Evolutionary conservation across 2,329 filamentous ascomycete genomes (phyloP).

Genomic region (Scortechinia acanthostroma): DNA sequence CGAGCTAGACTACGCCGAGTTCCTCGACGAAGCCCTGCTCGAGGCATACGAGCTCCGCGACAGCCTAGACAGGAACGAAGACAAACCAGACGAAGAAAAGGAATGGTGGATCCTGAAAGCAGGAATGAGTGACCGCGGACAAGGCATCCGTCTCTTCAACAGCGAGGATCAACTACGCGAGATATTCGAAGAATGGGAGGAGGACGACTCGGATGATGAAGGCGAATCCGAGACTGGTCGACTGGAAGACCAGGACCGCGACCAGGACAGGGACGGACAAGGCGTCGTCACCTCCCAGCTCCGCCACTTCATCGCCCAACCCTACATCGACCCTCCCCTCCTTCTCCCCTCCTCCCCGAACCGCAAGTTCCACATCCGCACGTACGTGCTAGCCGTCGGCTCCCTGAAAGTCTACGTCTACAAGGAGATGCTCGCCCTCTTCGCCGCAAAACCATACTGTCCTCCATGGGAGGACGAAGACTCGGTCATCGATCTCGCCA

Average conservation of each 20-base stretch:
- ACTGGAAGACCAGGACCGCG: slow-evolving; percentile 22
- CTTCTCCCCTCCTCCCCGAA: slow-evolving; percentile 54
- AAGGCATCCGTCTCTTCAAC: slow-evolving; percentile 84
- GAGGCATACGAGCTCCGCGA: slow-evolving; percentile 83
- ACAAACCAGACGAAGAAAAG: slow-evolving; percentile 26
- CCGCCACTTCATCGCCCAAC: slow-evolving; percentile 90
- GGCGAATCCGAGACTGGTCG: slow-evolving; percentile 44
- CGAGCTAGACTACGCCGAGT: slow-evolving; percentile 94
- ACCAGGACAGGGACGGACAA: slow-evolving; percentile 21
- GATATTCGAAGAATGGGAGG: slow-evolving; percentile 91
- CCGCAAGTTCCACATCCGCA: slow-evolving; percentile 90
- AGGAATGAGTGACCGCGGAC: slow-evolving; percentile 91
- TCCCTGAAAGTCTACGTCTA: slow-evolving; percentile 79
- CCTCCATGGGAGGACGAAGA: slow-evolving; percentile 45
- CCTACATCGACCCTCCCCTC: slow-evolving; percentile 85
- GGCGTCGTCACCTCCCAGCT: slow-evolving; percentile 79
- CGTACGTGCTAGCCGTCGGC: slow-evolving; percentile 79
- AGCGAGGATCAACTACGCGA: slow-evolving; percentile 74
- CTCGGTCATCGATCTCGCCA: slow-evolving; percentile 50
- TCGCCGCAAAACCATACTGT: slow-evolving; percentile 69
- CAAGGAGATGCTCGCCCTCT: slow-evolving; percentile 84
- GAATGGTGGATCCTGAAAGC: slow-evolving; percentile 99
- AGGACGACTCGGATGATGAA: slow-evolving; percentile 54
- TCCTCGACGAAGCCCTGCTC: slow-evolving; percentile 83
- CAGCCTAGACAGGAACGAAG: slow-evolving; percentile 66